phyloP scores from a whole-genome alignment of 1,139 yeast species.

The Taiozyma sp. region DNA sequence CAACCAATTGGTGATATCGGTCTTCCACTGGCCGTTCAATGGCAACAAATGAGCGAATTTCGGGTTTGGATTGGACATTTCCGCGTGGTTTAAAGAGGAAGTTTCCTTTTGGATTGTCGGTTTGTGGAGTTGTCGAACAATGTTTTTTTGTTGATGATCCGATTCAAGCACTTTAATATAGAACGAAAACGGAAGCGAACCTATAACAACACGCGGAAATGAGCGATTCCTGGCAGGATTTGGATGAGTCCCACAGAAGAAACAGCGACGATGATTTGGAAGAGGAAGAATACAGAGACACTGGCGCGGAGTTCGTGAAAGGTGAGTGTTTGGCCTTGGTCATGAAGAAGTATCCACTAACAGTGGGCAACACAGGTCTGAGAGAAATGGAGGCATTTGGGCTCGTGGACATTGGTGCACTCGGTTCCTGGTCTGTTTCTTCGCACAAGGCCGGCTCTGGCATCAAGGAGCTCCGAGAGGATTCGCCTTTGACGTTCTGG shows the following conservation, averaged over 20 bases:
- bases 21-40: slow-evolving; percentile 72
- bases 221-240: slow-evolving; percentile 26
- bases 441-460: slow-evolving; percentile 75
- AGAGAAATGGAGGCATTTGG: slow-evolving; percentile 56
- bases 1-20: slow-evolving; percentile 68
- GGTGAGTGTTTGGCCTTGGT: slow-evolving; percentile 7
- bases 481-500: slow-evolving; percentile 78
- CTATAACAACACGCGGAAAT: slow-evolving; percentile 3
- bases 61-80: slow-evolving; percentile 12
- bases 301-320: slow-evolving; percentile 12
- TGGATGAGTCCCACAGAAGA: slow-evolving; percentile 13
- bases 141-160: background rate
- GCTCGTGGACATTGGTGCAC: slow-evolving; percentile 66
- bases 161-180: no score
- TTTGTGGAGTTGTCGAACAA: background rate
- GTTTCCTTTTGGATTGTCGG: background rate
- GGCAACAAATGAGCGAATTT: slow-evolving; percentile 58
- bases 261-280: slow-evolving; percentile 8
- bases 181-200: no score
- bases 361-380: no score
- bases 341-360: slow-evolving; percentile 8
- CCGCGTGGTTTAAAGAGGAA: background rate
- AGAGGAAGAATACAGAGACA: slow-evolving; percentile 17
- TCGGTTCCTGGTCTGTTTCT: slow-evolving; percentile 86
- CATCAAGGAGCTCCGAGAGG: slow-evolving; percentile 65